Conservation (phyloP, 768 basidiomycete species). For the Gymnopilus dilepis region DNA sequence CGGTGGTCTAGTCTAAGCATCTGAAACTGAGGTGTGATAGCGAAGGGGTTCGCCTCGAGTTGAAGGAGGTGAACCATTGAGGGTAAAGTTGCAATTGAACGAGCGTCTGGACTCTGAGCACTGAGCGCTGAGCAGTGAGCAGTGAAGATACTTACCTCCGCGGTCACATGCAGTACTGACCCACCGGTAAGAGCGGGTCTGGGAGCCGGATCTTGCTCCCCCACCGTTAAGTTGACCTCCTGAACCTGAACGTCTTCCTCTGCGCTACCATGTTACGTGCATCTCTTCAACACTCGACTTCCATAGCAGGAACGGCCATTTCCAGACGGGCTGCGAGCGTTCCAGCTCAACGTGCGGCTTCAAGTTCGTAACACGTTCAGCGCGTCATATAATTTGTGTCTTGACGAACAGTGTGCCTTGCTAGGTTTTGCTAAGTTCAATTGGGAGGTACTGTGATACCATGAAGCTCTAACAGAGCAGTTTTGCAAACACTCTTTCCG, state of each 20-base stretch:
- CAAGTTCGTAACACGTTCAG: background rate
- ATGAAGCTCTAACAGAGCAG: background rate
- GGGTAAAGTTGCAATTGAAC: too few species aligned
- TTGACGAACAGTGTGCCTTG: background rate
- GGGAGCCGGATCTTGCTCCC: constrained; percentile 18
- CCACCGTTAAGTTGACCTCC: background rate
- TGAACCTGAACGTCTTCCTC: background rate
- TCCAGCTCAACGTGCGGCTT: constrained; percentile 29
- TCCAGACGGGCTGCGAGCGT: constrained; percentile 5
- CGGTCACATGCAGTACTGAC: background rate
- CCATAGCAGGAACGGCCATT: constrained; percentile 11
- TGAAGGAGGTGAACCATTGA: too few species aligned
- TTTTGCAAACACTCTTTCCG: background rate
- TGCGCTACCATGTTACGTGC: constrained; percentile 17
- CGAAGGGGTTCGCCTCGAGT: too few species aligned
- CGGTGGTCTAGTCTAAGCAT: too few species aligned
- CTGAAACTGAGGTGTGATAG: too few species aligned
- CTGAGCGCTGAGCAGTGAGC: too few species aligned
- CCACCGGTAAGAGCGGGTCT: background rate
- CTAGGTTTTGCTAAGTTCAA: constrained; percentile 47
- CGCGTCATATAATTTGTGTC: background rate
- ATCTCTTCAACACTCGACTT: constrained; percentile 19
- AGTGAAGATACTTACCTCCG: background rate
- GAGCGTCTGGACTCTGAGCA: too few species aligned
- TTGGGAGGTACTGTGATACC: constrained; percentile 45